Evolutionary conservation across 1,284 basidiomycete species (phyloP).

Genomic region (Ceratobasidium sp.): DNA sequence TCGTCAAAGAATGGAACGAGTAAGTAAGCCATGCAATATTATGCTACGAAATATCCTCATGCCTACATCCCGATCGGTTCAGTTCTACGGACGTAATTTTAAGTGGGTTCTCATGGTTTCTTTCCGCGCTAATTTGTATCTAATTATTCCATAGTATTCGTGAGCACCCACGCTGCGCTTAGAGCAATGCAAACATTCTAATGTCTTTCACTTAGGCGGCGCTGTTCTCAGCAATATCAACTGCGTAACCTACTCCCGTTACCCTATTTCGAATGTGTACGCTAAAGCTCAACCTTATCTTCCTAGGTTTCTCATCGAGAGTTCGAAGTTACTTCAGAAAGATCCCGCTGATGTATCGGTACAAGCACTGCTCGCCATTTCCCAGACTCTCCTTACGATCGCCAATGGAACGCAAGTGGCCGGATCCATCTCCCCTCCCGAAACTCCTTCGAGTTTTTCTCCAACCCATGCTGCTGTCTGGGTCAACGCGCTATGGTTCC

Average conservation of each 20-base stretch:
- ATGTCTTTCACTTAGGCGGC: not conserved
- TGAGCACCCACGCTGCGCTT: not conserved
- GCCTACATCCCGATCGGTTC: too few relatives aligned
- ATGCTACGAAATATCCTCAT: too few relatives aligned
- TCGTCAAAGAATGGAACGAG: slow-evolving; percentile 16
- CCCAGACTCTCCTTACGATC: not conserved
- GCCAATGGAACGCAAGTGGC: not conserved
- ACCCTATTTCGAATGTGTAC: not conserved
- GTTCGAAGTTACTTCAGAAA: not conserved
- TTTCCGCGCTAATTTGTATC: too few relatives aligned
- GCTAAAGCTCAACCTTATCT: not conserved
- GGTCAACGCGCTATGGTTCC: not conserved
- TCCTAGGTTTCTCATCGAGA: too few relatives aligned
- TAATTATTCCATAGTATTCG: not conserved
- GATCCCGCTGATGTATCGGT: not conserved
- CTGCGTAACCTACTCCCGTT: not conserved
- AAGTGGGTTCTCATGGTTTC: too few relatives aligned
- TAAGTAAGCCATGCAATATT: too few relatives aligned
- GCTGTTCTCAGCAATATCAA: slow-evolving; percentile 8
- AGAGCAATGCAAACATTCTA: not conserved
- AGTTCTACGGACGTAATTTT: too few relatives aligned
- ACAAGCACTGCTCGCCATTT: not conserved
- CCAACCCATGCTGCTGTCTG: not conserved
- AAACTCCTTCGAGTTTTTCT: not conserved
- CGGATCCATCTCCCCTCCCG: not conserved